A percentile compares a stretch with the other conserved stretches of the same genome.
These are phyloP conservation scores for Leishmania tarentolae DNA, from an alignment of 208 protist genomes.

Conservation along the genomic window DNA sequence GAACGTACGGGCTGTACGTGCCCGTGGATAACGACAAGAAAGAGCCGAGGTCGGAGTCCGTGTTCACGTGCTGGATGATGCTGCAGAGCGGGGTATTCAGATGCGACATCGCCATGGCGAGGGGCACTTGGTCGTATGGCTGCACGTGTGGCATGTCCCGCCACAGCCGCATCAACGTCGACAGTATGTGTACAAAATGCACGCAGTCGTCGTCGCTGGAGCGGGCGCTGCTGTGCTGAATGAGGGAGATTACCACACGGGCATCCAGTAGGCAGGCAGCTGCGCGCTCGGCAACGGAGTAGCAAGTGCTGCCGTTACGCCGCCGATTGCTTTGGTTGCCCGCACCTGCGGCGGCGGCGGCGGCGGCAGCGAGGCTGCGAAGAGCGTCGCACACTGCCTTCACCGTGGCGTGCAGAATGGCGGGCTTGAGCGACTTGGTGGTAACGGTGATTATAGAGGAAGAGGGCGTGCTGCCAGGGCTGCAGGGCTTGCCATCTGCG, in stretches of 20 bases:
- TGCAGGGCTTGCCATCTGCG: constrained; percentile 10
- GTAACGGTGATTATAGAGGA: constrained; percentile 36
- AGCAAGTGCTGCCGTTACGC: background rate
- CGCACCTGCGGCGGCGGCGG: background rate
- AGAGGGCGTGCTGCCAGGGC: constrained; percentile 1
- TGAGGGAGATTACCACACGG: constrained; percentile 55
- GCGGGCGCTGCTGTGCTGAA: constrained; percentile 33
- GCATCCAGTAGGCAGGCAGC: constrained; percentile 56
- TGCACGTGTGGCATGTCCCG: constrained; percentile 47
- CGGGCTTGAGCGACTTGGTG: constrained; percentile 31
- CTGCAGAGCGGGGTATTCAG: constrained; percentile 62
- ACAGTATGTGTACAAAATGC: constrained; percentile 61
- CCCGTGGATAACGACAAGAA: constrained; percentile 44
- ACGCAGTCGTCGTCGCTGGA: constrained; percentile 32
- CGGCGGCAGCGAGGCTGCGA: background rate
- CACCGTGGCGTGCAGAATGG: constrained; percentile 33
- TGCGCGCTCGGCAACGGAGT: constrained; percentile 23
- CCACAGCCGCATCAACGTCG: constrained; percentile 72
- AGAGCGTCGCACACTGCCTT: constrained; percentile 29
- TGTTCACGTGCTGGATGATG: constrained; percentile 47
- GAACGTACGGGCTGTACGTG: constrained; percentile 69
- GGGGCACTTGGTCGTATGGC: constrained; percentile 60
- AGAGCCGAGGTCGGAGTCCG: constrained; percentile 27
- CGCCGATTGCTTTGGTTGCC: background rate
- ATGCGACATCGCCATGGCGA: constrained; percentile 74